phyloP scores from a whole-genome alignment of 2,329 filamentous ascomycete species.

The Colletotrichum eleusines region DNA sequence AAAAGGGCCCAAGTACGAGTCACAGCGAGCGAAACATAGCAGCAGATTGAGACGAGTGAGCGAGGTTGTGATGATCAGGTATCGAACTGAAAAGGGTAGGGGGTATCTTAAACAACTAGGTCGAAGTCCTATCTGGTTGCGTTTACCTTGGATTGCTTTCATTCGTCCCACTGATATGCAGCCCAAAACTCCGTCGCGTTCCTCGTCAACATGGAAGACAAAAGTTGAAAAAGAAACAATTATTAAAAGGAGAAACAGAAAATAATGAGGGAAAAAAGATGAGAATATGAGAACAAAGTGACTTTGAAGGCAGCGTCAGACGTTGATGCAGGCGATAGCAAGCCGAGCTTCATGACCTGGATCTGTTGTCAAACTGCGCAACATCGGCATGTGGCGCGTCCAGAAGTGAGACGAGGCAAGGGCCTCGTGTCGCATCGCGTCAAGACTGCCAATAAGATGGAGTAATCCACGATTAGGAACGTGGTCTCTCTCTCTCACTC shows the following conservation, averaged over 20 bases:
- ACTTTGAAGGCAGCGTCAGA: neutral
- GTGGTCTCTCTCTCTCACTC: neutral
- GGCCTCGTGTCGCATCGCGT: neutral
- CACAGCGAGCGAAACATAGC: neutral
- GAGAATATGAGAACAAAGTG: neutral
- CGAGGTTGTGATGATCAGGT: neutral
- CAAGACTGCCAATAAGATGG: neutral
- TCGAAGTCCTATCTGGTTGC: constrained; percentile 18
- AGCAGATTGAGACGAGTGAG: neutral
- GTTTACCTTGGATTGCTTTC: constrained; percentile 14
- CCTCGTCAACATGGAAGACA: neutral
- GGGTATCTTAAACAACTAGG: constrained; percentile 14
- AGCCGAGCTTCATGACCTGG: neutral
- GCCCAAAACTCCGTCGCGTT: constrained; percentile 12
- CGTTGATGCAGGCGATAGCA: neutral
- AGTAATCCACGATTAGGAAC: neutral
- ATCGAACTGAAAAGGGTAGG: neutral
- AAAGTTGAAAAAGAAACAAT: neutral
- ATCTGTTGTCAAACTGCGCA: neutral
- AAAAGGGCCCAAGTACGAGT: neutral
- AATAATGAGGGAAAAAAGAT: neutral
- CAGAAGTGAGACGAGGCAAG: neutral
- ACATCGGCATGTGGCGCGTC: neutral
- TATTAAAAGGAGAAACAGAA: no score
- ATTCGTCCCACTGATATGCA: neutral